Evolutionary conservation across 2,329 filamentous ascomycete genomes (phyloP).

Genomic region (Didymella lethalis): DNA sequence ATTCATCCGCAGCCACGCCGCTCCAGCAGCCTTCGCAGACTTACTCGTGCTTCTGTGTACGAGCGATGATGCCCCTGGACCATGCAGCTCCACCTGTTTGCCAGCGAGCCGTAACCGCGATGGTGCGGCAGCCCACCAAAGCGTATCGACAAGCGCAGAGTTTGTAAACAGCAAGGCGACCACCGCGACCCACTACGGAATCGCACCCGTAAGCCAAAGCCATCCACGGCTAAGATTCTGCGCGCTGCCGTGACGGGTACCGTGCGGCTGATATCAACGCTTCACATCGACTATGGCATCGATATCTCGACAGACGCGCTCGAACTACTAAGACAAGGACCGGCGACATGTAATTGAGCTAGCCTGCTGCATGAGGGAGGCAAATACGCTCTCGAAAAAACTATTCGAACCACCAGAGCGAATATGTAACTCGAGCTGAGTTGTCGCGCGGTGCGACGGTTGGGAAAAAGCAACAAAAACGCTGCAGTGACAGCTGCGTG

Average conservation of each 20-base stretch:
- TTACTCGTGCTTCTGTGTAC: slow-evolving; percentile 10
- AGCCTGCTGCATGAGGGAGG: not conserved
- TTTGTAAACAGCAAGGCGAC: slow-evolving; percentile 3
- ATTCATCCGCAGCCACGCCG: not conserved
- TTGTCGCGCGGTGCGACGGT: not conserved
- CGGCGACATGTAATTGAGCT: not conserved
- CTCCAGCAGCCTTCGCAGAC: not conserved
- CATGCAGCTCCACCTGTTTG: slow-evolving; percentile 13
- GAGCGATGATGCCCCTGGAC: not conserved
- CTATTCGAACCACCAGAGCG: not conserved
- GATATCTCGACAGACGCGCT: not conserved
- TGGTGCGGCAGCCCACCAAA: slow-evolving; percentile 17
- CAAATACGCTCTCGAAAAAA: not conserved
- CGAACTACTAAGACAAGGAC: not conserved
- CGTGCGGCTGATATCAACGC: not conserved
- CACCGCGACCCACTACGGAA: not conserved
- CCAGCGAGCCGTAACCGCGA: not conserved
- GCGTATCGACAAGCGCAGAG: slow-evolving; percentile 14
- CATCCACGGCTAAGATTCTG: not conserved
- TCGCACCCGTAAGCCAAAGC: not conserved
- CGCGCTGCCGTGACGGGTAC: not conserved
- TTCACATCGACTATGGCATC: not conserved
- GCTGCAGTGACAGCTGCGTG: slow-evolving; percentile 1
- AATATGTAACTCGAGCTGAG: not conserved
- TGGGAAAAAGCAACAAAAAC: slow-evolving; percentile 1